These are phyloP conservation scores for Chytriomyces confervae DNA, from an alignment of 192 early-diverging fungal species.

Conservation along the genomic window DNA sequence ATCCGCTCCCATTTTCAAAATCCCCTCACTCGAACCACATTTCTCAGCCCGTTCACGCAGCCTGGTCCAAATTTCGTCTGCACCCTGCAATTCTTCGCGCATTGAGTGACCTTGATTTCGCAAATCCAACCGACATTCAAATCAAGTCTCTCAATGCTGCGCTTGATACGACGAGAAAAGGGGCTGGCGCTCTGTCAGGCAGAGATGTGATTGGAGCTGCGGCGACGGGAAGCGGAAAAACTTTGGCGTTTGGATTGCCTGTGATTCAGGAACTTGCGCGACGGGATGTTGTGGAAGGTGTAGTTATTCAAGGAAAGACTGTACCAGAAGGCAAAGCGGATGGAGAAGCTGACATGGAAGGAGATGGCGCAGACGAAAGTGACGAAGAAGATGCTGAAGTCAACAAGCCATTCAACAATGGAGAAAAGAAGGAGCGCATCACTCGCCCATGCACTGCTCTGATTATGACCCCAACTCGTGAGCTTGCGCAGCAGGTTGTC, in stretches of 20 bases:
- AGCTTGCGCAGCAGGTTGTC: slow-evolving; percentile 93
- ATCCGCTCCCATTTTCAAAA: background rate
- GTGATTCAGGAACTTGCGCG: slow-evolving; percentile 73
- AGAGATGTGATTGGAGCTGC: slow-evolving; percentile 89
- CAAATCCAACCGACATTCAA: slow-evolving; percentile 88
- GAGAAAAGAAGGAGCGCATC: slow-evolving; percentile 16
- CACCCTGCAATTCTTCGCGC: slow-evolving; percentile 64
- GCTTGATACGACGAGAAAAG: slow-evolving; percentile 52
- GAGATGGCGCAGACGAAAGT: slow-evolving; percentile 23
- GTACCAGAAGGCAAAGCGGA: slow-evolving; percentile 55
- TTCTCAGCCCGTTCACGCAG: slow-evolving; percentile 43
- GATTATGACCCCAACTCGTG: slow-evolving; percentile 90
- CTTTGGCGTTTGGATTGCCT: slow-evolving; percentile 93
- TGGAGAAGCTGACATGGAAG: slow-evolving; percentile 72
- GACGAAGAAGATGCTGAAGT: slow-evolving; percentile 36
- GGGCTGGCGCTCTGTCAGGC: slow-evolving; percentile 37
- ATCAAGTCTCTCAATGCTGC: slow-evolving; percentile 71
- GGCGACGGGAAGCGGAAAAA: slow-evolving; percentile 79
- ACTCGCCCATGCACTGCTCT: slow-evolving; percentile 60
- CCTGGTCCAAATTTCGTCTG: slow-evolving; percentile 73
- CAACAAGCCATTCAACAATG: slow-evolving; percentile 3
- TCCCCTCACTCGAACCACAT: slow-evolving; percentile 7
- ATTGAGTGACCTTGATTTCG: slow-evolving; percentile 74
- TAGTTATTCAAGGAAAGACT: slow-evolving; percentile 6
- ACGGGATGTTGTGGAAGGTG: slow-evolving; percentile 26